Base-by-base conservation (phyloP, 192 early-diverging fungal species). In the Gaertneriomyces sp. region DNA sequence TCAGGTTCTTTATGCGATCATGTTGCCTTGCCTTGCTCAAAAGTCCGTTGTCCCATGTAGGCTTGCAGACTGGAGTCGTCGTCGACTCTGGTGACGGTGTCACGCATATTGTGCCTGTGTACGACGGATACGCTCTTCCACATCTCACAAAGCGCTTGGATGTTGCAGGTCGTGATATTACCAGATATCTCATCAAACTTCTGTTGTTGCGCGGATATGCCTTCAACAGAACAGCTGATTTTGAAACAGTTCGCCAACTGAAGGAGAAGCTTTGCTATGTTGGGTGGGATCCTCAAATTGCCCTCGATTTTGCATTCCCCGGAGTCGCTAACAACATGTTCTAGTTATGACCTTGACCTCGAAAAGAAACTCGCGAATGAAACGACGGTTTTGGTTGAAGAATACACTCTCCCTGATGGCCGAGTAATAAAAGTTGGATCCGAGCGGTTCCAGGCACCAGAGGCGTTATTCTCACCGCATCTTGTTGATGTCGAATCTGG, bases 51-150 rank as follows among this genome's bases (percentile, higher is more conserved):
- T 44, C 19, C 4, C 9, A 9, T 16, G 43, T 51, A 91, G 90
- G 90, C 60, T 75, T 96, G 62, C 79, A 90, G 61, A 96, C 96
- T 14, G 96, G 96, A 73, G 93, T 98, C 46, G 96, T 99, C 5
- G 90, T 99, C 11, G 96, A 99, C 77, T 96, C 94, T 54, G 96
- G 96, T 17, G 96, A 99, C 76, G 95, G 96, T 75, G 96, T 99
- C 33, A 96, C 96, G 8, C 96, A 99, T 69, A 96, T 97, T 79
- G 96, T 99, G 17, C 96, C 96, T 41, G 94, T 99, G n/a, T 96
- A 93, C 73, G 87, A 98, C 63, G 94, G 96, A 40, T 96, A 88
- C 69, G 88, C 95, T 5, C 84, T 94, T 41, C 91, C 93, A 14
- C 90, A 98, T 69, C 76, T 93, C 66, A 90, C 90, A 38, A 85